A percentile compares a stretch with the other conserved stretches of the same genome.
These are phyloP conservation scores for Lepiota venenata DNA, from an alignment of 768 basidiomycete genomes.

Conservation along the genomic window DNA sequence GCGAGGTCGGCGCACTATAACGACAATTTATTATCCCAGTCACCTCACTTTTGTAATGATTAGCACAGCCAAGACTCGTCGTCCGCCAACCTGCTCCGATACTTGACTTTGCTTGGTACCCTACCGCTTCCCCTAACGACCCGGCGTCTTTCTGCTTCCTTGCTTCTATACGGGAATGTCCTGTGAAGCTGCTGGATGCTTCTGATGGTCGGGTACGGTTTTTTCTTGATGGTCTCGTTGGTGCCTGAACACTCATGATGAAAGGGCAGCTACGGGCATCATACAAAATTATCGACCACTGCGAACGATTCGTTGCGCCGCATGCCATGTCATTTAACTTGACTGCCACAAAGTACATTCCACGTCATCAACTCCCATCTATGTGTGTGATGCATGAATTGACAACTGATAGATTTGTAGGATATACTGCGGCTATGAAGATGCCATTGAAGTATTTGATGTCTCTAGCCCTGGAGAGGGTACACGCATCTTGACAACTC, in stretches of 20 bases:
- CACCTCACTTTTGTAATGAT: background rate
- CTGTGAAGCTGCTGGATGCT: constrained; percentile 83
- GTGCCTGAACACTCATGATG: background rate
- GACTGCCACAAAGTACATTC: constrained; percentile 56
- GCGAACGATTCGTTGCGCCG: constrained; percentile 89
- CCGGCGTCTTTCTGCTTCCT: constrained; percentile 79
- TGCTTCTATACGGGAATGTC: constrained; percentile 79
- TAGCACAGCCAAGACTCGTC: constrained; percentile 17
- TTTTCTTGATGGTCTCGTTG: background rate
- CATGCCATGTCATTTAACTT: constrained; percentile 79
- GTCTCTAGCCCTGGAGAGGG: constrained; percentile 71
- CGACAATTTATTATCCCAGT: background rate
- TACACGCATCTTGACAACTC: constrained; percentile 63
- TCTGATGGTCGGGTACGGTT: constrained; percentile 63
- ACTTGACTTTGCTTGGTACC: constrained; percentile 84
- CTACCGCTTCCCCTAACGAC: constrained; percentile 56
- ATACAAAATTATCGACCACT: constrained; percentile 89
- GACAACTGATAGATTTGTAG: constrained; percentile 30
- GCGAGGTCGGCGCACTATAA: background rate
- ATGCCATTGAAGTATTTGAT: constrained; percentile 85
- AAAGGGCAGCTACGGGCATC: constrained; percentile 76
- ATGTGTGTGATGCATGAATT: background rate
- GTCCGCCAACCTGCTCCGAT: constrained; percentile 65
- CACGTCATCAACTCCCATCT: background rate
- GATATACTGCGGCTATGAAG: constrained; percentile 84